Evolutionary conservation across 257 asterid species (phyloP), one percentile per base, ranked within the genome.

Genomic region (Scutellaria galericulata): DNA sequence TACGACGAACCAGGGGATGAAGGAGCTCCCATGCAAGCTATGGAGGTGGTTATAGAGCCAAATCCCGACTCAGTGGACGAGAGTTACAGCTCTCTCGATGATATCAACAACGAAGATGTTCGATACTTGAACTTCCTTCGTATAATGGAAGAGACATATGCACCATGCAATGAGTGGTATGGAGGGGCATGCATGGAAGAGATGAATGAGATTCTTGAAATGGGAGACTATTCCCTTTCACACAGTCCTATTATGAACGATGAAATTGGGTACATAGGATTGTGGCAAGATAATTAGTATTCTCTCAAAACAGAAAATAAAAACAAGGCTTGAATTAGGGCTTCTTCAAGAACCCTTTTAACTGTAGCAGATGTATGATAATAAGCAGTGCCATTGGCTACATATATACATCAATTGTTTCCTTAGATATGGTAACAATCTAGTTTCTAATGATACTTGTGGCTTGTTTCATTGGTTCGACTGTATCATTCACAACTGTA

Each of bases 251-350:
- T 69, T 7, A 9, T 75, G 64, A 52, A 52, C 40, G 88, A 79
- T 70, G 88, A 84, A 11, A 81, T 84, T 55, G 88, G 84, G 58
- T 84, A 78, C 74, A 76, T 84, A 42, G 73, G 81, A 18, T 65
- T 83, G 71, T 83, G 87, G 87, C 80, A 69, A 64, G 81, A 83
- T 60, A 75, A 66, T 68, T 69, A 76, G 70, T 40, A 59, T 35
- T 57, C 52, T 51, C 52, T 9, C 4, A 53, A 6, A 31, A 31
- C 37, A 31, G 37, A 31, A 31, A 27, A 44, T 24, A 18, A 31
- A 31, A 42, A 2, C 4, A 66, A 53, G 54, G 12, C 5, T 10
- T 47, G 35, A 24, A 58, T 4, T n/a, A 70, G 40, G 40, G 51
- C 20, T 50, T 41, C 41, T 55, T 55, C 27, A 35, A 47, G 27